phyloP scores from a whole-genome alignment of 2,329 filamentous ascomycete genomes.

The Cordyceps javanica region DNA sequence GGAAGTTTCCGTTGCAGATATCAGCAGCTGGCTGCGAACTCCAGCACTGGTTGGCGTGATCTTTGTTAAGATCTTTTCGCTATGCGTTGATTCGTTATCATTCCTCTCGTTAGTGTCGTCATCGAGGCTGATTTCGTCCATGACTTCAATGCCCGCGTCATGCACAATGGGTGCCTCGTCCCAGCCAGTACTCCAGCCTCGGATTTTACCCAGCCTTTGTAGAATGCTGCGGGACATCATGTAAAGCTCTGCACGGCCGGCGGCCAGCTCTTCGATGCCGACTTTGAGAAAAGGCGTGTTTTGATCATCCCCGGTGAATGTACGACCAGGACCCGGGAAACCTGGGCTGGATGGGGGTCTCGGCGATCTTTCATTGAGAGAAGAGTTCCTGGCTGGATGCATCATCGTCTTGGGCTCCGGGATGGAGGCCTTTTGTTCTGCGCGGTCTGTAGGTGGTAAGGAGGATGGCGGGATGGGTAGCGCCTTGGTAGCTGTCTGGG shows the following conservation, averaged over 20 bases:
- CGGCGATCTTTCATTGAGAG: constrained; percentile 41
- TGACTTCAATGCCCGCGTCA: constrained; percentile 37
- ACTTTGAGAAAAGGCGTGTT: constrained; percentile 48
- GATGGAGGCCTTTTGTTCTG: constrained; percentile 57
- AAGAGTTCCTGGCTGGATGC: constrained; percentile 60
- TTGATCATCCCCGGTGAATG: constrained; percentile 30
- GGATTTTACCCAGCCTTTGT: constrained; percentile 63
- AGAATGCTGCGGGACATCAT: constrained; percentile 74
- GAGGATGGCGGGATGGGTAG: constrained; percentile 60
- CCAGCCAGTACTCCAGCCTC: constrained; percentile 76
- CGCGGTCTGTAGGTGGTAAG: constrained; percentile 37
- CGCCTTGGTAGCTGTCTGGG: constrained; percentile 64
- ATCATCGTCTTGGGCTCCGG: constrained; percentile 66
- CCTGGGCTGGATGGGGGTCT: constrained; percentile 43
- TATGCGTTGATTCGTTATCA: constrained; percentile 12
- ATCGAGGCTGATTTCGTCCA: constrained; percentile 54
- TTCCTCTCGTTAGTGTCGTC: constrained; percentile 28
- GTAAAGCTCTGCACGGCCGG: constrained; percentile 75
- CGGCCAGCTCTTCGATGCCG: constrained; percentile 76
- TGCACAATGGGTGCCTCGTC: constrained; percentile 47
- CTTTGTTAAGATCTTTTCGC: constrained; percentile 4
- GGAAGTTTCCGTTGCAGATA: constrained; percentile 53
- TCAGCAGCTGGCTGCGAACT: constrained; percentile 45
- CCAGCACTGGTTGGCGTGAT: constrained; percentile 26
- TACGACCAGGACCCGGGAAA: constrained; percentile 43